Percentiles rank a stretch among this genome's conserved stretches.
These are phyloP conservation scores for Skeletonema marinoi DNA, from an alignment of 108 stramenopile genomes.

Conservation along the genomic window DNA sequence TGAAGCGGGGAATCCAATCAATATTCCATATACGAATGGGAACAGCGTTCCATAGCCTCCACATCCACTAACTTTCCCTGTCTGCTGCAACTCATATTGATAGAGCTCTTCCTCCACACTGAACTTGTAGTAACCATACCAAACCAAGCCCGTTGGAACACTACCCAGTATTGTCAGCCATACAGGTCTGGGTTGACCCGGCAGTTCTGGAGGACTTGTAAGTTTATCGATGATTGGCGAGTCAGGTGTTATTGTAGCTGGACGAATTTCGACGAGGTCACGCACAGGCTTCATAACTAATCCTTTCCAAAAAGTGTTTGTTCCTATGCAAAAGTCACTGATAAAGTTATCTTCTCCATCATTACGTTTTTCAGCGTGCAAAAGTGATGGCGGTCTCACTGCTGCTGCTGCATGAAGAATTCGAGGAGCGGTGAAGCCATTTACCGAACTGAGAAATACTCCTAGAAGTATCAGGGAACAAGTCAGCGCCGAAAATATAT, in stretches of 20 bases:
- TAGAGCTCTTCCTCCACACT: slow-evolving; percentile 72
- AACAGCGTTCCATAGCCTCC: slow-evolving; percentile 73
- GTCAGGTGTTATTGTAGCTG: slow-evolving; percentile 37
- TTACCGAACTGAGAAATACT: background rate
- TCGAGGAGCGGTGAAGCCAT: background rate
- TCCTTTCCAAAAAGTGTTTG: slow-evolving; percentile 64
- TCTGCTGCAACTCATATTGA: slow-evolving; percentile 57
- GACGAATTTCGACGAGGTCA: slow-evolving; percentile 56
- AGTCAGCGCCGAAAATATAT: too few species aligned
- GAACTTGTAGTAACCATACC: slow-evolving; percentile 80
- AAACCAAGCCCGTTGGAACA: slow-evolving; percentile 64
- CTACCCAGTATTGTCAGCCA: slow-evolving; percentile 69
- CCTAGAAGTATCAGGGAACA: too few species aligned
- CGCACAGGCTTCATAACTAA: slow-evolving; percentile 57
- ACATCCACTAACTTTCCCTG: slow-evolving; percentile 54
- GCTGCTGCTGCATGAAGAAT: background rate
- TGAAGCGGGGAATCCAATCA: slow-evolving; percentile 58
- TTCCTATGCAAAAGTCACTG: slow-evolving; percentile 59
- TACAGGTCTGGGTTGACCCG: slow-evolving; percentile 63
- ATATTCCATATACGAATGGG: slow-evolving; percentile 63
- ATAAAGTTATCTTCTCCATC: slow-evolving; percentile 22
- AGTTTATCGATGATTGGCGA: slow-evolving; percentile 47
- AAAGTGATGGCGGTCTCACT: background rate
- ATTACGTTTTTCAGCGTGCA: background rate
- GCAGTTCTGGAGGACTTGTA: slow-evolving; percentile 62